Evolutionary conservation across 164 flowering plant species (phyloP), one percentile per base, ranked within the genome.

Genomic region (Aristolochia fimbriata): DNA sequence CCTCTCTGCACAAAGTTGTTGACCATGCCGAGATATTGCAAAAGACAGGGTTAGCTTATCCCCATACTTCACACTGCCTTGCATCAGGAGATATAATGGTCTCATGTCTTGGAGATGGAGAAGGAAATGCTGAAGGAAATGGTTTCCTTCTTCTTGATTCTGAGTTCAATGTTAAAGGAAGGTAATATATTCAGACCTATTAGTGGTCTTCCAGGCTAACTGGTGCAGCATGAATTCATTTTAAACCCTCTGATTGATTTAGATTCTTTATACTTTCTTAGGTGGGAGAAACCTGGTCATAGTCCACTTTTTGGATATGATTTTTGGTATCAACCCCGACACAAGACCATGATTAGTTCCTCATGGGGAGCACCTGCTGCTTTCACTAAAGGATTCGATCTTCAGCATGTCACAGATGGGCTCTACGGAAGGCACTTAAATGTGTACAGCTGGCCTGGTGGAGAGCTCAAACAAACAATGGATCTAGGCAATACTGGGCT

Each of bases 311-410:
- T 84, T 75, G 99, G 99, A 9, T 93, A 93, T 60, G 99, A 93
- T 73, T 93, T 71, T 75, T 93, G 99, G 99, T 93, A 93, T 75
- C 99, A 93, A 66, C 99, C 99, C 11, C 84, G 89, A 5, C 89
- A 83, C 59, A 81, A 83, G 66, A 86, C 90, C 22, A 93, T 93
- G 99, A 93, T 93, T 65, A 93, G 99, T 78, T 75, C 91, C 51
- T 90, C 99, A 14, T 93, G 96, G 99, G 99, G 96, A 59, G 99
- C 99, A 31, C 99, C 99, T 33, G 52, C 70, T n/a, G 96, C 99
- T 58, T 93, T 93, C 70, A 78, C 87, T 25, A 81, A 82, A 76
- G 99, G 99, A 8, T 93, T 93, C 64, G 56, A 88, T 70, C 95
- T 73, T 58, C 86, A 93, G 72, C 81, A 90, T 72, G 96, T 93